Evolutionary conservation across 2,329 filamentous ascomycete genomes (phyloP).

Genomic region (Metarhizium humberi): DNA sequence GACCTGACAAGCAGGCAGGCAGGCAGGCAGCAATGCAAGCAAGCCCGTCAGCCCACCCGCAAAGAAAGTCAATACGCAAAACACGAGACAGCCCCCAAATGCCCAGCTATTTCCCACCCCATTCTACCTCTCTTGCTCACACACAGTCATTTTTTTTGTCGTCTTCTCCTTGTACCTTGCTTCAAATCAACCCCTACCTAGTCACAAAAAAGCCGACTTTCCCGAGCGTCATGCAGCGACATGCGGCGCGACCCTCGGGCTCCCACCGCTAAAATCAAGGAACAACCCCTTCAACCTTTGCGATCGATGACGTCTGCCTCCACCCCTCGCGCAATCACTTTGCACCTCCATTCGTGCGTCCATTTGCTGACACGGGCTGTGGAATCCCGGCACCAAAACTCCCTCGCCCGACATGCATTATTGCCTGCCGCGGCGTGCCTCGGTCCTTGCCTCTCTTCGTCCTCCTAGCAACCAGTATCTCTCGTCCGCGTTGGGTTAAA

Average conservation of each 20-base stretch:
- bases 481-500: too few species aligned
- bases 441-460: not conserved
- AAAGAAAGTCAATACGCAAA: too few species aligned
- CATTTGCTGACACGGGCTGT: not conserved
- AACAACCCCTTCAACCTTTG: not conserved
- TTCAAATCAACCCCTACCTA: too few species aligned
- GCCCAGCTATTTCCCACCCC: too few species aligned
- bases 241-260: not conserved
- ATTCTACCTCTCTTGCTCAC: too few species aligned
- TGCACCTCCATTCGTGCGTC: not conserved
- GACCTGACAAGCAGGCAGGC: too few species aligned
- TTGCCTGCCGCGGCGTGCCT: not conserved
- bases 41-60: too few species aligned
- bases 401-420: not conserved
- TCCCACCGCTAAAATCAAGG: not conserved
- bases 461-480: not conserved
- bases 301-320: not conserved
- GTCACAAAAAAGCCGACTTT: not conserved
- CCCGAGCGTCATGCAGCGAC: not conserved
- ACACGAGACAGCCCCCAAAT: too few species aligned
- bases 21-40: too few species aligned
- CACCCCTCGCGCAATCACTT: not conserved
- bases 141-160: too few species aligned
- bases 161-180: too few species aligned
- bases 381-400: not conserved